These are phyloP conservation scores for Primulina huaijiensis DNA, from an alignment of 257 asterid species.

Conservation along the genomic window DNA sequence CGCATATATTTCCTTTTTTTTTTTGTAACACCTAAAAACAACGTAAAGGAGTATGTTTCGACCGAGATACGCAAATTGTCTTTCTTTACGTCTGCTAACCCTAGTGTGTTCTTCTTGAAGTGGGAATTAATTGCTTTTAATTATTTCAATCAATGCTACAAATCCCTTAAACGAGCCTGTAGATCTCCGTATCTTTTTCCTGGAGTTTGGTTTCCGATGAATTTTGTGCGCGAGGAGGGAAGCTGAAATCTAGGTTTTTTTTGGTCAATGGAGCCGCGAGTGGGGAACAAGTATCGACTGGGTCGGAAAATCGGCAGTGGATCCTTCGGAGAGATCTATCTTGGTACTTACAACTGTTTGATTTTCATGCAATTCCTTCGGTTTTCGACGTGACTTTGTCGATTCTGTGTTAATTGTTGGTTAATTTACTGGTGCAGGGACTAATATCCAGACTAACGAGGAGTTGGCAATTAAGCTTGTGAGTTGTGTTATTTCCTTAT, in stretches of 20 bases:
- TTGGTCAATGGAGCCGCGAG: conserved; percentile 56
- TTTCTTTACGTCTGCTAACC: neutral
- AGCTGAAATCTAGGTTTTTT: conserved; percentile 24
- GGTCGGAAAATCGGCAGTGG: conserved; percentile 78
- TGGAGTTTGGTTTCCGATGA: conserved; percentile 32
- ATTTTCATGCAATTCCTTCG: conserved; percentile 4
- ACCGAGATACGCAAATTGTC: neutral
- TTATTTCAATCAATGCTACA: too few species aligned
- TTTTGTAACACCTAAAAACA: neutral
- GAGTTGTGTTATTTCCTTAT: conserved; percentile 32
- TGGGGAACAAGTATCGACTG: conserved; percentile 60
- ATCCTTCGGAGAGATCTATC: conserved; percentile 69
- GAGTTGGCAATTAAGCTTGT: conserved; percentile 89
- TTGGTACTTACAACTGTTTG: conserved; percentile 33
- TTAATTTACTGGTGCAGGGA: conserved; percentile 41
- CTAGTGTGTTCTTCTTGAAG: neutral
- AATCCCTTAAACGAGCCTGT: conserved; percentile 4
- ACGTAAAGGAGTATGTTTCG: neutral
- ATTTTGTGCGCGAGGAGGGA: conserved; percentile 28
- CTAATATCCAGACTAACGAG: conserved; percentile 72
- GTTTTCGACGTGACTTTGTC: conserved; percentile 16
- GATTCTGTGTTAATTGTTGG: conserved; percentile 24
- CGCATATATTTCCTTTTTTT: neutral
- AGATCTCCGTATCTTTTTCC: conserved; percentile 26
- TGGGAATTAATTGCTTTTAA: neutral